Evolutionary conservation across 495 filamentous ascomycete species (phyloP), one percentile per base, ranked within the genome.

Genomic region (Mycothermus thermophilus): DNA sequence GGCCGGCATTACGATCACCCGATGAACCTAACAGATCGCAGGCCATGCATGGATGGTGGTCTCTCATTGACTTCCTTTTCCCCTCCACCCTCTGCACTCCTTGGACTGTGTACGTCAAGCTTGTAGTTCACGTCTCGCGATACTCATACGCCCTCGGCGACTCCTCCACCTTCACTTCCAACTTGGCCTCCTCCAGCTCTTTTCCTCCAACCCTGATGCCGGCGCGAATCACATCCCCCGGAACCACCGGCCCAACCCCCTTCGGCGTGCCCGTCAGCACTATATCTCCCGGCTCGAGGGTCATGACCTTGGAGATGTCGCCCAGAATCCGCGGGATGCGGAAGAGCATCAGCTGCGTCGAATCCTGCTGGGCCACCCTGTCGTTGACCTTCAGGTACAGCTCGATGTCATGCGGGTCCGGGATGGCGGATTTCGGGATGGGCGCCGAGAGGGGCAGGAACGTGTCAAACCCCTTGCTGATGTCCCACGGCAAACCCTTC

Each of bases 381-480:
- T 71, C 64, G 57, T 90, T 87, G 36, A 96, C 83, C 14, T 60
- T 74, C 23, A 97, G 69, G 44, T 80, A 83, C 28, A 97, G 66
- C 57, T 88, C 79, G 26, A 80, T 78, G 40, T 84, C 72, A 50
- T 95, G 84, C 22, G 90, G 90, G 63, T 95, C 76, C 10, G 80
- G 77, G 42, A 96, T 80, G 36, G 60, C 61, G 13, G 72, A 64
- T 61, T 86, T 90, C 27, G 71, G 57, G 41, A 97, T 93, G 36
- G 77, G 66, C 26, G 78, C 60, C 42, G 73, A 79, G 40, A 97
- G 69, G 30, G 90, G 90, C 8, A 87, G 67, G 67, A 97, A 97
- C 14, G 90, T 96, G 51, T 96, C 92, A 55, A 94, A 95, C 25
- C 92, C 92, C 63, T 97, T 97, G 40, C 79, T 75, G 41, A 94